These are phyloP conservation scores for Saitozyma sp. DNA, from an alignment of 768 basidiomycete genomes.

Conservation along the genomic window DNA sequence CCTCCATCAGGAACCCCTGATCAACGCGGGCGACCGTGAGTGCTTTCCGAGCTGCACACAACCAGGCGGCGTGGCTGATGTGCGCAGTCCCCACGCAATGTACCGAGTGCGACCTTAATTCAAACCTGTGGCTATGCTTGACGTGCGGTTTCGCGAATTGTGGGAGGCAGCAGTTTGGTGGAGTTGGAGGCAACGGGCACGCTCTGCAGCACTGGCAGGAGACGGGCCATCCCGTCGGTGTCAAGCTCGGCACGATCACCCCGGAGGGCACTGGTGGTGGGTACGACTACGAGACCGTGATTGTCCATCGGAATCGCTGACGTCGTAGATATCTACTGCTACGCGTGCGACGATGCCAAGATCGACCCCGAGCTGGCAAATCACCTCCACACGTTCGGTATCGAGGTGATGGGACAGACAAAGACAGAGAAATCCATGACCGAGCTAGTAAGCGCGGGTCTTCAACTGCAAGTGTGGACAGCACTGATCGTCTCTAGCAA, in stretches of 20 bases:
- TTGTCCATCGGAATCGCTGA: constrained; percentile 1
- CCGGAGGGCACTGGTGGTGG: constrained; percentile 86
- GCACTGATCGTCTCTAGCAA: constrained; percentile 61
- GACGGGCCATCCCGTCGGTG: constrained; percentile 74
- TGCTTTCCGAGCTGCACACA: neutral
- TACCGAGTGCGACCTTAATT: constrained; percentile 75
- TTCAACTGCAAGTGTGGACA: neutral
- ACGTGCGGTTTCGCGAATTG: constrained; percentile 88
- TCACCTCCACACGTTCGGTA: constrained; percentile 81
- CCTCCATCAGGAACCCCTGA: constrained; percentile 57
- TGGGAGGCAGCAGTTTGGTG: constrained; percentile 80
- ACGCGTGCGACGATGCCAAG: constrained; percentile 79
- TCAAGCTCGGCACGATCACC: constrained; percentile 95
- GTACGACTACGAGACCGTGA: constrained; percentile 45
- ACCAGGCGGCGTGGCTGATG: neutral
- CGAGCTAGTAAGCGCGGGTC: constrained; percentile 67
- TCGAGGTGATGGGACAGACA: constrained; percentile 73
- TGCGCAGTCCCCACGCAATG: constrained; percentile 74
- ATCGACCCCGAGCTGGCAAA: constrained; percentile 70
- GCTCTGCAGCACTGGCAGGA: constrained; percentile 74
- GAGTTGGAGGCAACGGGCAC: constrained; percentile 82
- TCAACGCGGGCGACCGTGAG: constrained; percentile 34
- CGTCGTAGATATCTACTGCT: constrained; percentile 82
- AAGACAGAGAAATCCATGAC: constrained; percentile 98
- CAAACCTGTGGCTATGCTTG: constrained; percentile 94